These are phyloP conservation scores for Cercospora citrullina DNA, from an alignment of 2,329 filamentous ascomycete species.

Conservation along the genomic window DNA sequence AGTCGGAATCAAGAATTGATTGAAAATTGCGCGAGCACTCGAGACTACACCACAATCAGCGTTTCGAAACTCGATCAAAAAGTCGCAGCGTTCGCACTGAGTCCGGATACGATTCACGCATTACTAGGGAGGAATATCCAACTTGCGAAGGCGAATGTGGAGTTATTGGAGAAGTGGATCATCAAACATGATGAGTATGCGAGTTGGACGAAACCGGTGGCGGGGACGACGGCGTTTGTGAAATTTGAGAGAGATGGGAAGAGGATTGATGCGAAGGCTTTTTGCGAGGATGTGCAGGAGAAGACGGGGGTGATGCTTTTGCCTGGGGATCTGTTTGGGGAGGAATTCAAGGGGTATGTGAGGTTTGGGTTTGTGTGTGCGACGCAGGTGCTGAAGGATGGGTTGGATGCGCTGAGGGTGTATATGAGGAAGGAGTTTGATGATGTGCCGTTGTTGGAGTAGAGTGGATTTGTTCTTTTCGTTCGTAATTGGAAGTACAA, in stretches of 20 bases:
- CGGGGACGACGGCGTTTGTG: slow-evolving; percentile 78
- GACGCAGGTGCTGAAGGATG: slow-evolving; percentile 67
- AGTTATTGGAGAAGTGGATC: slow-evolving; percentile 66
- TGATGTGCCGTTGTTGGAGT: slow-evolving; percentile 44
- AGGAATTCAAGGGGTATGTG: slow-evolving; percentile 72
- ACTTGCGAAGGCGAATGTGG: slow-evolving; percentile 68
- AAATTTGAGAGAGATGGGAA: slow-evolving; percentile 63
- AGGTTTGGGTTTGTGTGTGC: slow-evolving; percentile 74
- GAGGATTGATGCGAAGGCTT: slow-evolving; percentile 68
- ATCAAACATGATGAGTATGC: slow-evolving; percentile 63
- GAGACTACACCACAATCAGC: slow-evolving; percentile 84
- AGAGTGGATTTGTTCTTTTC: slow-evolving; percentile 1
- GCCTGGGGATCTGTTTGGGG: slow-evolving; percentile 72
- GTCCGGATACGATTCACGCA: slow-evolving; percentile 61
- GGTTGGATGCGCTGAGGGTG: slow-evolving; percentile 56
- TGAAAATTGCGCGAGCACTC: slow-evolving; percentile 61
- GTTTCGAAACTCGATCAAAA: slow-evolving; percentile 81
- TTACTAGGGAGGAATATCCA: slow-evolving; percentile 64
- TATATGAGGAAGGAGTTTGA: slow-evolving; percentile 60
- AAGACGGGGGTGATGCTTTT: slow-evolving; percentile 72
- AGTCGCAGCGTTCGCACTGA: slow-evolving; percentile 73
- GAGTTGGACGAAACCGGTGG: slow-evolving; percentile 71
- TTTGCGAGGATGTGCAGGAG: slow-evolving; percentile 68
- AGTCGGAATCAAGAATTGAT: slow-evolving; percentile 64
- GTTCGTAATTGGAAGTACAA: background rate